Conservation (phyloP, 1,139 yeast species). For the Debaryomyces udenii region DNA sequence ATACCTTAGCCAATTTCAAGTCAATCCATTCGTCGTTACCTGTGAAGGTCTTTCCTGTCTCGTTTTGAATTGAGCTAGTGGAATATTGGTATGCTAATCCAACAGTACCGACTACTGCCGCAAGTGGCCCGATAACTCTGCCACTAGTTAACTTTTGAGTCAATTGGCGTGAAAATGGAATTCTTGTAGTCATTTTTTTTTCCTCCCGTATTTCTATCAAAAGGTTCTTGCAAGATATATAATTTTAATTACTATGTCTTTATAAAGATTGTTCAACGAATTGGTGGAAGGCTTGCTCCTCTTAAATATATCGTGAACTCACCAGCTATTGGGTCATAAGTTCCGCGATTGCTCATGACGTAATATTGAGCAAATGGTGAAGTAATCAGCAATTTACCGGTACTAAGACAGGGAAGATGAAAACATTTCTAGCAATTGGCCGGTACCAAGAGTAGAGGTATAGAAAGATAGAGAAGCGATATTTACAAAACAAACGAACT, state of each 20-base stretch:
- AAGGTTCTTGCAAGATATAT: not conserved
- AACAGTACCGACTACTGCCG: slow-evolving; percentile 55
- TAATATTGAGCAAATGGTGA: not conserved
- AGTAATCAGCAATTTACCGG: too few species aligned
- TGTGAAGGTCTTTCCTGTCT: slow-evolving; percentile 57
- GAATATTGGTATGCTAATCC: slow-evolving; percentile 53
- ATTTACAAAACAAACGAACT: not conserved
- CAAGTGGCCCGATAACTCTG: slow-evolving; percentile 38
- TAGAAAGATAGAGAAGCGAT: too few species aligned
- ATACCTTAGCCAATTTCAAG: slow-evolving; percentile 63
- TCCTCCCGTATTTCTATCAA: not conserved
- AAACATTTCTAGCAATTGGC: too few species aligned
- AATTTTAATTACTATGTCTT: not conserved
- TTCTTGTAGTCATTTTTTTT: slow-evolving; percentile 4
- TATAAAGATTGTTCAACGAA: not conserved
- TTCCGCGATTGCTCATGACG: slow-evolving; percentile 5
- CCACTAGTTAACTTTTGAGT: slow-evolving; percentile 26
- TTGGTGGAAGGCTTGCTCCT: too few species aligned
- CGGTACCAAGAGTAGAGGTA: too few species aligned
- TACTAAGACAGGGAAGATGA: too few species aligned
- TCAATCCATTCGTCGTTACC: slow-evolving; percentile 84
- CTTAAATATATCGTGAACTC: not conserved
- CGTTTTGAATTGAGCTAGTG: slow-evolving; percentile 41
- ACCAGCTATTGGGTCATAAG: not conserved
- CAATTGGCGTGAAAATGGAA: slow-evolving; percentile 22